Base-by-base conservation (phyloP, 306 rosid species). In the Clitoria ternatea region DNA sequence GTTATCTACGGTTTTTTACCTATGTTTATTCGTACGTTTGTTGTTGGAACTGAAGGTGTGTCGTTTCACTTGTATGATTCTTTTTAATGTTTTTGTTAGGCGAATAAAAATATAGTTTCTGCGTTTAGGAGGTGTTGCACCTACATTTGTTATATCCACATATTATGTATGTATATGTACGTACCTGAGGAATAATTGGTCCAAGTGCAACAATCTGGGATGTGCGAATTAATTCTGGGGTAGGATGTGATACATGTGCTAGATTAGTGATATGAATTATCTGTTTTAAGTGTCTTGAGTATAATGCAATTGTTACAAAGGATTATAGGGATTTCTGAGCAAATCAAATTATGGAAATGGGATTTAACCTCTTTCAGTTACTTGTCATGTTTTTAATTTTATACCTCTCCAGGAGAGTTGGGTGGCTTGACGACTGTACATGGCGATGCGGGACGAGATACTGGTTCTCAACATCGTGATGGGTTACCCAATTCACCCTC, bases 401-500 rank as follows among this genome's bases (percentile, higher is more conserved):
- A 69, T 32, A 47, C 33, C 20, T 66, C 33, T 66, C 2, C 78
- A 95, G 99, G 96, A 86, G 97, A 87, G 54, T 87, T 95, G 92
- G 97, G 96, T 91, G 96, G 91, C 88, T 91, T 96, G 74, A 80
- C 97, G 74, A 80, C 70, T 82, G 85, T 42, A 79, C 86, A 86
- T 18, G 96, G 89, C 74, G 96, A 84, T 35, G 86, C 77, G 61
- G 93, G 92, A 87, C 92, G 83, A 61, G 90, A 89, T 77, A 84
- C 44, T 24, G 79, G 83, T 75, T 78, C 91, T 53, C 91, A 81
- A 70, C 65, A 70, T 79, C 82, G 81, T 29, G 87, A 82, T 48
- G 92, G 89, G 78, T 86, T 87, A 87, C 87, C 95, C 88, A 85
- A 85, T 83, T 91, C 99, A 89, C 96, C 97, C 83, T 87, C 96